Base-by-base conservation (phyloP, 1,139 yeast genomes). In the Scheffersomyces segobiensis region DNA sequence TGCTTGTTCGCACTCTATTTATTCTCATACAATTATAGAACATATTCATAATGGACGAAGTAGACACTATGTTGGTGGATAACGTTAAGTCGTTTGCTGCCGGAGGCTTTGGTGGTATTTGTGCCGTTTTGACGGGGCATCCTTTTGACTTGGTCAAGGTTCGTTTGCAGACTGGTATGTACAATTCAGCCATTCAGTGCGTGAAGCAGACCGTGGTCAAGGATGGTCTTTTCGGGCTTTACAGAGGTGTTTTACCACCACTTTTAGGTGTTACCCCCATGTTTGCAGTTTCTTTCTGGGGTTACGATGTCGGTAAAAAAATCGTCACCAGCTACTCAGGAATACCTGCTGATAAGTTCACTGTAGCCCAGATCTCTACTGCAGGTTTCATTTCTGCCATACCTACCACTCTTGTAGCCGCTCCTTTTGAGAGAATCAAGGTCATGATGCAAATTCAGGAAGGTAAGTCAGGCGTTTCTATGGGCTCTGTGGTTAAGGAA, bases 201-300 rank as follows among this genome's bases (percentile, higher is more conserved):
- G 82, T 92, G 50, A 84, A 80, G 66, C 83, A 82, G 54, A 92
- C 96, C 3, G 65, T 95, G 52, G 85, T 85, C 21, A 82, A 83
- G 49, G 93, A 91, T 62, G 97, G 97, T 0, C 84, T 86, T 18
- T 69, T 80, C 14, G 98, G 98, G 0, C 84, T 95, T 63, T 95
- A 91, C 75, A 78, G 95, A 67, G 97, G 97, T 59, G 97, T 91
- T 39, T 81, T 88, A 47, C 97, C 97, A 12, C 99, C 99, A 5
- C 79, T 95, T 56, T 74, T 91, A 39, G 99, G 99, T 46, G 98
- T 95, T 39, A 95, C 98, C 0, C 99, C 99, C 50, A 95, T 95
- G 92, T 95, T 95, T 79, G 98, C 98, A 12, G 96, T 95, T 46
- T 91, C 97, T 1, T 95, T 95, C 80, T 93, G 98, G 98, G 98